Base-by-base conservation (phyloP, 139 green algal species). In the Chlamydomonas incerta region DNA sequence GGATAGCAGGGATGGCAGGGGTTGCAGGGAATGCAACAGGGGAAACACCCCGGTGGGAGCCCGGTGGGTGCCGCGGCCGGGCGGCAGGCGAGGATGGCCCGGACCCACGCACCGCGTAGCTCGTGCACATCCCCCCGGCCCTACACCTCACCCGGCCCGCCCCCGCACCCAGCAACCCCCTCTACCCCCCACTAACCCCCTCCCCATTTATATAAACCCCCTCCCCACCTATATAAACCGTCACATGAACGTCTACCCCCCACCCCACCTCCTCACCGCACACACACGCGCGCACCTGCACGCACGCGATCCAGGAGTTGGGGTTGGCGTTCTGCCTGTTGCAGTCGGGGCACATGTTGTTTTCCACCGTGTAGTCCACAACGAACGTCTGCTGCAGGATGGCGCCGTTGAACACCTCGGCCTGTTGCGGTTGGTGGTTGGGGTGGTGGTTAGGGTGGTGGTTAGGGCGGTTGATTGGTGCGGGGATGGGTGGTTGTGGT, bases 341-440 rank as follows among this genome's bases (percentile, higher is more conserved):
- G 93, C 98, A 99, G 74, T 96, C 92, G 72, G 94, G 87, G 91
- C 98, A 99, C 97, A 99, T 99, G 91, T 99, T 94, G 81, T 96
- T 93, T 90, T 99, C 95, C 66, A 99, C 93, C 41, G 97, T 89
- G 82, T 95, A 99, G 80, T 99, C 97, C 70, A 98, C 94, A 60
- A 99, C 94, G 88, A 98, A 99, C 29, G 92, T 93, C 87, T 99
- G 96, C 93, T 99, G 97, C 92, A 99, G 91, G 86, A 99, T 99
- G 71, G 98, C 96, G 14, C 97, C 97, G 84, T 98, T 98, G 52
- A 99, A 90, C 41, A 99, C 96, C 89, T 99, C 97, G 17, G 92
- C 96, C 87, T 98, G 95, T 2, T 11, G n/a, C 50, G 6, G 41
- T 46, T 6, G 2, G 33, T 72, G 67, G 17, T 70, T 34, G 37